Evolutionary conservation across 768 basidiomycete genomes (phyloP).

Genomic region (Pleurotus citrinopileatus): DNA sequence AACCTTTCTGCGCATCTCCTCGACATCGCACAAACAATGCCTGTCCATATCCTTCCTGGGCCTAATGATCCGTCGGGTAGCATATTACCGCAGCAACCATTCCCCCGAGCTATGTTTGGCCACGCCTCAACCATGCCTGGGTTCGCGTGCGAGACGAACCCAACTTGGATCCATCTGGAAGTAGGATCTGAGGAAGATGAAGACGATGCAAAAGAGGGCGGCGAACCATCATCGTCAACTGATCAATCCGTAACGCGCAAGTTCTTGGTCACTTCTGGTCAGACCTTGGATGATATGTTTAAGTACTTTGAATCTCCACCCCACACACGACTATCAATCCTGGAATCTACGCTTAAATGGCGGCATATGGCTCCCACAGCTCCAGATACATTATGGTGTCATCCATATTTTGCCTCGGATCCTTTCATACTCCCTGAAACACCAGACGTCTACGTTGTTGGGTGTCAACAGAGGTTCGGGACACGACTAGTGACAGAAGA

Average conservation of each 20-base stretch:
- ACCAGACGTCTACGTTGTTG: conserved; percentile 90
- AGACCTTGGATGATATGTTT: conserved; percentile 92
- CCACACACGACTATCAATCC: conserved; percentile 68
- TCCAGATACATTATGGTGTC: conserved; percentile 98
- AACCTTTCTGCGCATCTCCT: conserved; percentile 66
- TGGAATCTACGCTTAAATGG: conserved; percentile 84
- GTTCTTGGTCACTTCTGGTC: conserved; percentile 85
- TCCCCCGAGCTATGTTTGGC: conserved; percentile 91
- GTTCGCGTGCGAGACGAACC: conserved; percentile 85
- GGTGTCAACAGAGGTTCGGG: conserved; percentile 82
- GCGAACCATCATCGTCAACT: conserved; percentile 9
- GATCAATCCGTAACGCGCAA: conserved; percentile 40
- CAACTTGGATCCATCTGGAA: conserved; percentile 74
- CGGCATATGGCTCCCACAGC: conserved; percentile 98
- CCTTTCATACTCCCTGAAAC: conserved; percentile 87
- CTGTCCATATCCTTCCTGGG: conserved; percentile 88
- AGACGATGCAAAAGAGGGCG: conserved; percentile 13
- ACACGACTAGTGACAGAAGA: conserved; percentile 58
- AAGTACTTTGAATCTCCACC: conserved; percentile 81
- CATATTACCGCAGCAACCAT: conserved; percentile 90
- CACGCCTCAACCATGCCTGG: conserved; percentile 52
- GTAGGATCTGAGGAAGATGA: conserved; percentile 35
- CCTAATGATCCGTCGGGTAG: conserved; percentile 83
- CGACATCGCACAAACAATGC: conserved; percentile 75
- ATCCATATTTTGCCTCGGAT: conserved; percentile 84